Percentiles rank a stretch among this genome's conserved stretches.
These are phyloP conservation scores for Tulasnella sp. DNA, from an alignment of 768 basidiomycete species.

Conservation along the genomic window DNA sequence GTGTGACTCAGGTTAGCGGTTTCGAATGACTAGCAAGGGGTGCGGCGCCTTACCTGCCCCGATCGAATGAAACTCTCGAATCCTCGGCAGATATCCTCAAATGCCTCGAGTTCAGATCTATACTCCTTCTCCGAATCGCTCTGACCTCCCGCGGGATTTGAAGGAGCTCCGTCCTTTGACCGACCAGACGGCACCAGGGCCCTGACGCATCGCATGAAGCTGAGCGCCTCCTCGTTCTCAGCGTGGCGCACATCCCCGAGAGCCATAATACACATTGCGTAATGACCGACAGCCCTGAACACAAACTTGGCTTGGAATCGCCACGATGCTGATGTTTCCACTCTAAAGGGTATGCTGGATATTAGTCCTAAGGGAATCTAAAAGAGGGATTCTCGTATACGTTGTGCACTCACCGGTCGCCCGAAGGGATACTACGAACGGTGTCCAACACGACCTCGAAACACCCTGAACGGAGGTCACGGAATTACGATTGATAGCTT, in stretches of 20 bases:
- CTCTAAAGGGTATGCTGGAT: too few relatives aligned
- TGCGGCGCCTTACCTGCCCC: neutral
- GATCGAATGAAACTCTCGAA: neutral
- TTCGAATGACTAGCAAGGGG: neutral
- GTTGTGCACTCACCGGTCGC: neutral
- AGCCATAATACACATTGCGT: neutral
- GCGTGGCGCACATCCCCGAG: neutral
- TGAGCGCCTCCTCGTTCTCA: neutral
- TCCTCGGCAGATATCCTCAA: neutral
- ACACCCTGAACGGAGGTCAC: neutral
- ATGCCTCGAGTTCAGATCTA: neutral
- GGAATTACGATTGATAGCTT: neutral
- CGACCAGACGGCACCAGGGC: neutral
- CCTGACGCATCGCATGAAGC: neutral
- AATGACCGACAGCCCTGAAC: neutral
- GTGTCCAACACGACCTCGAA: neutral
- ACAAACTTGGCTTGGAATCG: neutral
- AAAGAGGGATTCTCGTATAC: too few relatives aligned
- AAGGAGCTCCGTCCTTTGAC: neutral
- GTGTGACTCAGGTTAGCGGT: neutral
- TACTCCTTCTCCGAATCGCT: neutral
- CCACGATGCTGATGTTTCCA: neutral
- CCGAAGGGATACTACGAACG: neutral
- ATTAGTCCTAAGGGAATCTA: too few relatives aligned
- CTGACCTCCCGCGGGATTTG: neutral